Evolutionary conservation across 2,329 filamentous ascomycete species (phyloP).

Genomic region (Penicillium sp.): DNA sequence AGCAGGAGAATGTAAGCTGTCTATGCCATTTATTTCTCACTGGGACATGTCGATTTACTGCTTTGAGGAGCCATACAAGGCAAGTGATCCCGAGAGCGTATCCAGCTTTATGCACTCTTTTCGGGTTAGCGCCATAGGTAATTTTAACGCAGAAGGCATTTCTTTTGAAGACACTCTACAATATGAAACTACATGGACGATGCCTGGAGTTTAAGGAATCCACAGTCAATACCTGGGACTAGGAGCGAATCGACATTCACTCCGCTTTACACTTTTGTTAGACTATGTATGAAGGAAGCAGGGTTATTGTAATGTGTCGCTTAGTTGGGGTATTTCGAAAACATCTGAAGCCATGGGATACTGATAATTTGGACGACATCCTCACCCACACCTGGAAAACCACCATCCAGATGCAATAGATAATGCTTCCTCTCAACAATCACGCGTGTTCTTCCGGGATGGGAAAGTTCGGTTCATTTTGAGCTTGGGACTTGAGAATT

Average conservation of each 20-base stretch:
- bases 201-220: too few relatives aligned
- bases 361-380: background rate
- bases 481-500: background rate
- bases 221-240: background rate
- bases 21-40: background rate
- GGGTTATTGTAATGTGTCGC: background rate
- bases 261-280: background rate
- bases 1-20: background rate
- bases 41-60: too few relatives aligned
- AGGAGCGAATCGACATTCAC: background rate
- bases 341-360: background rate
- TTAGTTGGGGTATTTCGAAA: background rate
- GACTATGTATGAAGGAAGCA: background rate
- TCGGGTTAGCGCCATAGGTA: background rate
- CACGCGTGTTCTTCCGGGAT: too few relatives aligned
- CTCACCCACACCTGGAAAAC: background rate
- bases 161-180: too few relatives aligned
- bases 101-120: background rate
- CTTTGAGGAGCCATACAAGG: background rate
- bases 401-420: background rate
- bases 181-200: too few relatives aligned
- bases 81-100: background rate
- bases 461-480: background rate
- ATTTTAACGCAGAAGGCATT: background rate
- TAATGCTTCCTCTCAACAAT: background rate